A percentile compares a stretch with the other conserved stretches of the same genome.
phyloP scores from a whole-genome alignment of 108 stramenopile species.

The Epithemia pelagica region DNA sequence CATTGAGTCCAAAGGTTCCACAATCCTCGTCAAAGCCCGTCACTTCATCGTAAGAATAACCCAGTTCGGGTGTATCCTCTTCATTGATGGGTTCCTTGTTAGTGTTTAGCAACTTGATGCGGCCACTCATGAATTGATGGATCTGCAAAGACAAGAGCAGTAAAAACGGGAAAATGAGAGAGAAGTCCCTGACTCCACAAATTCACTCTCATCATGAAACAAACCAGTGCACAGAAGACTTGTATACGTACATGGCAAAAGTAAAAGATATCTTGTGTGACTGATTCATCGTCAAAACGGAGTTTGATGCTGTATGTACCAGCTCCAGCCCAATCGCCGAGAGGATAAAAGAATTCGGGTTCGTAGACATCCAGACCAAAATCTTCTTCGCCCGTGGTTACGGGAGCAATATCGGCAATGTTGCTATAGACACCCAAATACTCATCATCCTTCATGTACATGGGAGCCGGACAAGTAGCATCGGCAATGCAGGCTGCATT shows the following conservation, averaged over 20 bases:
- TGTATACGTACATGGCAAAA: slow-evolving; percentile 77
- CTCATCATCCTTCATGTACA: slow-evolving; percentile 64
- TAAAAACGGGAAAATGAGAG: slow-evolving; percentile 3
- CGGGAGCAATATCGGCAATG: slow-evolving; percentile 16
- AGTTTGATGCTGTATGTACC: slow-evolving; percentile 54
- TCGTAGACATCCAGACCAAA: slow-evolving; percentile 85
- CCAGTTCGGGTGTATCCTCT: slow-evolving; percentile 29
- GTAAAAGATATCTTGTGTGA: slow-evolving; percentile 78
- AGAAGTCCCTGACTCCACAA: neutral
- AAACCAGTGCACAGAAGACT: neutral
- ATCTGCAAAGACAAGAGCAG: slow-evolving; percentile 65
- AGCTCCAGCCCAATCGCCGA: slow-evolving; percentile 58
- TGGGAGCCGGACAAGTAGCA: slow-evolving; percentile 66
- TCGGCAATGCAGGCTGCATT: slow-evolving; percentile 21
- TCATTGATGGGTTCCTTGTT: slow-evolving; percentile 19
- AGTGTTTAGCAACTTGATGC: slow-evolving; percentile 58
- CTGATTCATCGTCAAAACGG: slow-evolving; percentile 39
- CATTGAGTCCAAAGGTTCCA: slow-evolving; percentile 54
- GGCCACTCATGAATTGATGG: slow-evolving; percentile 23
- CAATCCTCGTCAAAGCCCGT: slow-evolving; percentile 52
- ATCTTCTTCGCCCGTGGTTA: slow-evolving; percentile 27
- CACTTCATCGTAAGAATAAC: slow-evolving; percentile 44
- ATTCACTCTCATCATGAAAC: neutral
- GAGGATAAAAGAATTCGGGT: slow-evolving; percentile 70
- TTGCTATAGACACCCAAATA: slow-evolving; percentile 53